A percentile compares a stretch with the other conserved stretches of the same genome.
Conservation (phyloP, 306 rosid species). For the Trifolium fragiferum region DNA sequence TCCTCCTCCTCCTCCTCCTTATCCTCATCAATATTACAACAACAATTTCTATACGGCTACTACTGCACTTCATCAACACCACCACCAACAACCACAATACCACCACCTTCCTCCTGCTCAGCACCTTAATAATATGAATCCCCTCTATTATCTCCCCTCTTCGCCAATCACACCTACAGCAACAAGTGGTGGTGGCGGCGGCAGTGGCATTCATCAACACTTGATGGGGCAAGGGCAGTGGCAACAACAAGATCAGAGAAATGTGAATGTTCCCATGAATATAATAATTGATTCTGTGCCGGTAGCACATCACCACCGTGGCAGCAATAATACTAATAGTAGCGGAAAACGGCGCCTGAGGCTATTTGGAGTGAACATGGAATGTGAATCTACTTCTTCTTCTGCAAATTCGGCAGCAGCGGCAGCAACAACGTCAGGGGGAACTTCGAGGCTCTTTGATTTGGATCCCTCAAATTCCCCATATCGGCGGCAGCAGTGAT, state of each 20-base stretch:
- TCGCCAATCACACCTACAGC: slow-evolving; percentile 13
- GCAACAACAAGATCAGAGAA: slow-evolving; percentile 34
- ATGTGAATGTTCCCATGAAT: slow-evolving; percentile 33
- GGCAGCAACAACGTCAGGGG: slow-evolving; percentile 30
- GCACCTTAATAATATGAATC: slow-evolving; percentile 9
- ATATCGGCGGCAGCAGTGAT: slow-evolving; percentile 21
- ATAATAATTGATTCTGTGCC: slow-evolving; percentile 63
- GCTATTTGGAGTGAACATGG: slow-evolving; percentile 90
- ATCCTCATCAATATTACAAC: slow-evolving; percentile 24
- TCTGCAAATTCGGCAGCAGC: not conserved
- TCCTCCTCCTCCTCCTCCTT: not conserved
- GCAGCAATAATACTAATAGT: not conserved
- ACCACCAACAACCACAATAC: not conserved
- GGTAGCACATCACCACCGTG: slow-evolving; percentile 39
- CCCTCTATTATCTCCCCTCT: slow-evolving; percentile 44
- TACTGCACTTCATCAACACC: slow-evolving; percentile 36
- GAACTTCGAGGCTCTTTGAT: slow-evolving; percentile 56
- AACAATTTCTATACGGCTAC: slow-evolving; percentile 22
- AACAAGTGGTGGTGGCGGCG: not conserved
- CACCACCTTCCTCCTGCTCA: slow-evolving; percentile 2
- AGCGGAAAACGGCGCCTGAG: slow-evolving; percentile 53
- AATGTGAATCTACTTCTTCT: slow-evolving; percentile 51
- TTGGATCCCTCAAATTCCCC: slow-evolving; percentile 56
- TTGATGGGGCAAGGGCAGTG: not conserved
- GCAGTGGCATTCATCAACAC: not conserved